These are phyloP conservation scores for Botrytis elliptica DNA, from an alignment of 2,329 filamentous ascomycete genomes.

Conservation along the genomic window DNA sequence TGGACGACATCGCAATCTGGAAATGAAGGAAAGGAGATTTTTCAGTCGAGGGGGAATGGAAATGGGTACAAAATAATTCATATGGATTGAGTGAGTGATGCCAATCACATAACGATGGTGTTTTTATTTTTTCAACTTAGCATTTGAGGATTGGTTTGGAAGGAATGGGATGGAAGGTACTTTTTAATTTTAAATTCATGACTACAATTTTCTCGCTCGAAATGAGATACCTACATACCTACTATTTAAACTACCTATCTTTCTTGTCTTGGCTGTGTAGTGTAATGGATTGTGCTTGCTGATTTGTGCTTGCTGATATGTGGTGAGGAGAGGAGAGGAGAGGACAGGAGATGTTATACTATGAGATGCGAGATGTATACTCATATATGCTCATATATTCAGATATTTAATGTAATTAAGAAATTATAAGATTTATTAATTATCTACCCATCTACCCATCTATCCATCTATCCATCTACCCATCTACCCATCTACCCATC, in stretches of 20 bases:
- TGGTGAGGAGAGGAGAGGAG: no score
- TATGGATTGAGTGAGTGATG: background rate
- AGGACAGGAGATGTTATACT: no score
- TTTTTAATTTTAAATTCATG: constrained; percentile 3
- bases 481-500: no score
- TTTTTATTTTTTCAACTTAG: background rate
- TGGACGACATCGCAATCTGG: background rate
- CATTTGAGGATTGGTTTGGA: background rate
- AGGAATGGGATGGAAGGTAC: background rate
- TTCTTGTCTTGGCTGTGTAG: background rate
- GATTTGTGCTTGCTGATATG: no score
- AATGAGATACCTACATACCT: background rate
- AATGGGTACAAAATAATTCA: constrained; percentile 4
- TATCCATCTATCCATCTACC: background rate
- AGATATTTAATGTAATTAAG: no score
- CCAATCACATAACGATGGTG: constrained; percentile 2
- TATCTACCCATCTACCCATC: no score
- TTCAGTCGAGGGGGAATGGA: background rate
- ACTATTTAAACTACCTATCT: background rate
- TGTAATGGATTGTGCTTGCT: no score
- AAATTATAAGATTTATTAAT: no score
- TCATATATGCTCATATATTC: no score
- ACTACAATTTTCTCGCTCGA: background rate
- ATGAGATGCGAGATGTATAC: no score
- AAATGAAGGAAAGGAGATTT: background rate